These are phyloP conservation scores for Solanum okadae DNA, from an alignment of 257 asterid genomes.

Conservation along the genomic window DNA sequence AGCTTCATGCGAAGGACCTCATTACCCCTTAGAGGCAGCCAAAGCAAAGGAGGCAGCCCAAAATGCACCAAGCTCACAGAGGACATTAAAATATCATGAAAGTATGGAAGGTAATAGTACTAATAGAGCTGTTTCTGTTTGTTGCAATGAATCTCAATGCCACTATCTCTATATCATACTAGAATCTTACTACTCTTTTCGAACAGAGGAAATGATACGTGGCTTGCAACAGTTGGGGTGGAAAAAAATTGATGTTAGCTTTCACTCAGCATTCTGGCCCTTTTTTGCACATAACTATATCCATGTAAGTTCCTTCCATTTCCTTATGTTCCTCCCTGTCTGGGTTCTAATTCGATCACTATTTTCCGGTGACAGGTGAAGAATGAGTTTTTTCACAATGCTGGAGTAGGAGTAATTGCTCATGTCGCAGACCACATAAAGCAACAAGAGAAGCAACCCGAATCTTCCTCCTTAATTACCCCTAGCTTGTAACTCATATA, in stretches of 20 bases:
- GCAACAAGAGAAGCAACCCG: constrained; percentile 55
- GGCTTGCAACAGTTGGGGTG: constrained; percentile 88
- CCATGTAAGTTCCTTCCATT: constrained; percentile 33
- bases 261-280: constrained; percentile 71
- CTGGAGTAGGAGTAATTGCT: constrained; percentile 83
- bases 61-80: constrained; percentile 41
- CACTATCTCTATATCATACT: not conserved
- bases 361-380: constrained; percentile 52
- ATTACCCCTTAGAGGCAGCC: constrained; percentile 73
- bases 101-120: constrained; percentile 62
- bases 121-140: not conserved
- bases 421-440: constrained; percentile 84
- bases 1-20: constrained; percentile 47
- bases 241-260: constrained; percentile 81
- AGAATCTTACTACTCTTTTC: not conserved
- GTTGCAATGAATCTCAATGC: not conserved
- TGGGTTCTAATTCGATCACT: not conserved
- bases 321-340: not conserved
- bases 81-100: constrained; percentile 61
- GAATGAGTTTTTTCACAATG: constrained; percentile 66
- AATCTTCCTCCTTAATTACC: constrained; percentile 33
- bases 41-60: constrained; percentile 86
- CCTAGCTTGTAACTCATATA: constrained; percentile 40
- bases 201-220: constrained; percentile 74
- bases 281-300: constrained; percentile 86